A percentile compares a stretch with the other conserved stretches of the same genome.
Conservation (phyloP, 306 rosid species). For the Quercus variabilis region DNA sequence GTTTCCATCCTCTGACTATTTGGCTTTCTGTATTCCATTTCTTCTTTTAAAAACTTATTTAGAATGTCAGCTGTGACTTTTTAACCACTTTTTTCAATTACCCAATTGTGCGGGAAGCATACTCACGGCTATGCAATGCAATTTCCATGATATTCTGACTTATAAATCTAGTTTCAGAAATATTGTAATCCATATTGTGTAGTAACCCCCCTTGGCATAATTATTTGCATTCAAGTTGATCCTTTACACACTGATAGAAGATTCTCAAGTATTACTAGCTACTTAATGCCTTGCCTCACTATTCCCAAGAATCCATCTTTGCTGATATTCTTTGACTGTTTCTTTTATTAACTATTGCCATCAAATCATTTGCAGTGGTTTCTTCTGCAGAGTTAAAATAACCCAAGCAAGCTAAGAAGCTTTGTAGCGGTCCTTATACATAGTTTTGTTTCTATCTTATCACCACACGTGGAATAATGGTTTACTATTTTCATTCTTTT, state of each 20-base stretch:
- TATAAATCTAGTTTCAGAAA: neutral
- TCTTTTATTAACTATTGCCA: neutral
- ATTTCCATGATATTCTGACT: neutral
- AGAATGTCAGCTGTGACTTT: neutral
- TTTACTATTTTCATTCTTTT: constrained; percentile 14
- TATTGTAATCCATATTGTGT: neutral
- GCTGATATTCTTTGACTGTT: neutral
- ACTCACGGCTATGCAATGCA: neutral
- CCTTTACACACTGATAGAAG: neutral
- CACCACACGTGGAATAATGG: neutral
- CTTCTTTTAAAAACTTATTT: neutral
- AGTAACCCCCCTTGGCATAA: neutral
- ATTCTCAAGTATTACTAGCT: neutral
- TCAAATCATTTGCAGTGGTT: neutral
- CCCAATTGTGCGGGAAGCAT: neutral
- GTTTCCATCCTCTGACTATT: neutral
- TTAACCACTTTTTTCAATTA: neutral
- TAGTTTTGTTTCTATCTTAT: neutral
- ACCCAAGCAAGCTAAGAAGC: neutral
- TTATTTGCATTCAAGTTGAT: neutral
- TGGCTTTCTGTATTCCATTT: neutral
- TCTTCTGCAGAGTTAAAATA: neutral
- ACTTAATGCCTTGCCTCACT: neutral
- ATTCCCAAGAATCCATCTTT: neutral
- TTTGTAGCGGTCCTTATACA: neutral